phyloP scores from a whole-genome alignment of 139 green algal genomes.

The Pseudopediastrum boryanum region DNA sequence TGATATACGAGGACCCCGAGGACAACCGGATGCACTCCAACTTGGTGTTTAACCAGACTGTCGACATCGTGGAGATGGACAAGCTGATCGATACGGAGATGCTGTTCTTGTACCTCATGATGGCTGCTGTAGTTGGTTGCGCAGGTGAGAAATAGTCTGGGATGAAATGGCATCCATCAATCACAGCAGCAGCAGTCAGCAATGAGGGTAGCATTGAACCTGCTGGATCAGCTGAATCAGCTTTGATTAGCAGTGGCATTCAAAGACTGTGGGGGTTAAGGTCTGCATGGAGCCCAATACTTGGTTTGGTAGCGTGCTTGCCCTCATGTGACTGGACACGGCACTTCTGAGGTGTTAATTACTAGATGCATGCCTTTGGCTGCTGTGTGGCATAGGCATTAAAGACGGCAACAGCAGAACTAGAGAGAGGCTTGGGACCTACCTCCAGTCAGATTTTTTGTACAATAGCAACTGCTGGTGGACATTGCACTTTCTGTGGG shows the following conservation, averaged over 20 bases:
- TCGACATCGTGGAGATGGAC: constrained; percentile 65
- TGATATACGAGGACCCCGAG: constrained; percentile 31
- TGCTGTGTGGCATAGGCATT: too few species aligned
- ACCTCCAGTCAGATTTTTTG: too few species aligned
- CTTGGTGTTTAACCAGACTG: constrained; percentile 80
- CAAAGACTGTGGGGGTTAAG: background rate
- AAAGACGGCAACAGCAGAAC: too few species aligned
- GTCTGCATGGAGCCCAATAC: too few species aligned
- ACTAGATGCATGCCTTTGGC: too few species aligned
- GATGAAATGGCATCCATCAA: background rate
- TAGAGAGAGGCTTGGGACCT: too few species aligned
- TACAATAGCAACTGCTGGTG: too few species aligned
- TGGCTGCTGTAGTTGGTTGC: constrained; percentile 42
- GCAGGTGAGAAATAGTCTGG: constrained; percentile 47
- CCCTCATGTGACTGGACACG: too few species aligned
- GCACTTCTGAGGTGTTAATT: too few species aligned
- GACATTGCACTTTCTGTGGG: too few species aligned
- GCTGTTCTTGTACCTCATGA: constrained; percentile 60
- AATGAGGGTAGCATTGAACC: background rate
- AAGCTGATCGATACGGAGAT: constrained; percentile 71
- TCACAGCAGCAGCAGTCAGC: background rate
- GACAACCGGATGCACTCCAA: constrained; percentile 42
- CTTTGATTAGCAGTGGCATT: background rate
- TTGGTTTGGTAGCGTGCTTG: too few species aligned
- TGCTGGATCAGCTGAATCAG: background rate